Percentiles rank a stretch among this genome's conserved stretches.
Conservation (phyloP, 495 filamentous ascomycete species). For the Daldinia grandis region DNA sequence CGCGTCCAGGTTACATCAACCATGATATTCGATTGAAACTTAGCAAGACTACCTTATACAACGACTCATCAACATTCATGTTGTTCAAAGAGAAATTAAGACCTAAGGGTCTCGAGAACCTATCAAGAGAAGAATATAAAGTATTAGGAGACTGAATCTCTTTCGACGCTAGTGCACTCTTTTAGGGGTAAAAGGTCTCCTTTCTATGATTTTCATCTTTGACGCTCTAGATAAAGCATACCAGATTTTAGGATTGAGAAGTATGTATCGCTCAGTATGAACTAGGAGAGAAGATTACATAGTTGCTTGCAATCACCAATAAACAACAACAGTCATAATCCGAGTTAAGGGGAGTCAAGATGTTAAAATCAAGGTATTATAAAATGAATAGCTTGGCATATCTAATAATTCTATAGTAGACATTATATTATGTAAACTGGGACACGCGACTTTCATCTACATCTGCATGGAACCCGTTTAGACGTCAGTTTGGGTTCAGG, state of each 20-base stretch:
- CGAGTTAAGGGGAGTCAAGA: too few relatives aligned
- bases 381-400: neutral
- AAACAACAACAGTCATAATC: too few relatives aligned
- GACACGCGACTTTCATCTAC: neutral
- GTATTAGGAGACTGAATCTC: neutral
- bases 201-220: too few relatives aligned
- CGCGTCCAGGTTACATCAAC: constrained; percentile 39
- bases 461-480: neutral
- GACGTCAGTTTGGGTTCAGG: constrained; percentile 27
- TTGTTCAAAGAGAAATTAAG: neutral
- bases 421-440: constrained; percentile 17
- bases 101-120: neutral
- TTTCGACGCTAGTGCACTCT: neutral
- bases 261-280: neutral
- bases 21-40: constrained; percentile 18
- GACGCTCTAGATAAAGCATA: neutral
- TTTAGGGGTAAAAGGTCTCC: neutral
- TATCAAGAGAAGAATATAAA: neutral
- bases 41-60: constrained; percentile 2
- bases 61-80: neutral
- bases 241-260: neutral
- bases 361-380: neutral
- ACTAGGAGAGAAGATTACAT: neutral
- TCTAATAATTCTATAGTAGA: neutral
- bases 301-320: neutral